These are phyloP conservation scores for Candida sp. DNA, from an alignment of 1,139 yeast genomes.

Conservation along the genomic window DNA sequence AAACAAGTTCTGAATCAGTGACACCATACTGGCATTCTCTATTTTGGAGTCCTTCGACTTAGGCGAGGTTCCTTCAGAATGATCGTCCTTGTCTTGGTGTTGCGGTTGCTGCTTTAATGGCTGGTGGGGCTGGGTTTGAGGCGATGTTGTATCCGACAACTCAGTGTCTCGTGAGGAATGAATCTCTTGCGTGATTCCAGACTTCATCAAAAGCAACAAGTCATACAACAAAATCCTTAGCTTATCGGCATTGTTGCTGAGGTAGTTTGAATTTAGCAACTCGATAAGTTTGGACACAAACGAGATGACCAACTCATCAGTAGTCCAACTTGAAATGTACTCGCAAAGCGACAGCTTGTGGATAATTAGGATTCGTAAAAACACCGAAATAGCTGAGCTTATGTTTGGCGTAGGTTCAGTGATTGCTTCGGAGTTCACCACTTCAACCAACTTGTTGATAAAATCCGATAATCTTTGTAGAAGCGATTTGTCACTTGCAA, in stretches of 20 bases:
- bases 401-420: conserved; percentile 15
- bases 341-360: conserved; percentile 51
- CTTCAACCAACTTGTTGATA: conserved; percentile 20
- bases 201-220: conserved; percentile 59
- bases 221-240: conserved; percentile 67
- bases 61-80: not conserved
- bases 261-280: conserved; percentile 46
- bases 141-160: conserved; percentile 17
- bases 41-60: not conserved
- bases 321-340: conserved; percentile 32
- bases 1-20: conserved; percentile 24
- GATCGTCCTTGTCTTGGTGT: not conserved
- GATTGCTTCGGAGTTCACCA: conserved; percentile 15
- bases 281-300: conserved; percentile 50
- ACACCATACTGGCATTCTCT: not conserved
- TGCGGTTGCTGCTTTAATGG: not conserved
- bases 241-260: conserved; percentile 46
- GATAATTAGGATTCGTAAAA: conserved; percentile 62
- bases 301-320: conserved; percentile 27
- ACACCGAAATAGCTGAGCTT: conserved; percentile 36
- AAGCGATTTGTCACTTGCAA: conserved; percentile 22
- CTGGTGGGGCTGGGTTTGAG: conserved; percentile 1
- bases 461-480: conserved; percentile 24
- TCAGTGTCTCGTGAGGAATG: conserved; percentile 17
- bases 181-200: conserved; percentile 28